Percentiles rank a stretch among this genome's conserved stretches.
phyloP scores from a whole-genome alignment of 1,284 basidiomycete genomes.

The Ustilago lituana region DNA sequence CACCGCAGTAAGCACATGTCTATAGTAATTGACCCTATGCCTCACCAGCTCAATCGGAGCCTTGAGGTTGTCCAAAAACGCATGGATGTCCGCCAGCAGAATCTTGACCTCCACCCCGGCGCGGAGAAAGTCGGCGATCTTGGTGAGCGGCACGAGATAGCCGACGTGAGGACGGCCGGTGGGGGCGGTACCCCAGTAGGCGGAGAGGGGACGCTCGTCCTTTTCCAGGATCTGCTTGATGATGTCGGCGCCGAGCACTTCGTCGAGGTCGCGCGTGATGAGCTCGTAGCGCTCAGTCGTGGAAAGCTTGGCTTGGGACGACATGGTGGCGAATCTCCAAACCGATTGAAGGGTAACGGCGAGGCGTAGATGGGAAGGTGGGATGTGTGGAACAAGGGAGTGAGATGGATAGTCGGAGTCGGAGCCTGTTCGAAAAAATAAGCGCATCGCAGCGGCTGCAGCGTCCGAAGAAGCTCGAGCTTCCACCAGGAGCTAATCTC shows the following conservation, averaged over 20 bases:
- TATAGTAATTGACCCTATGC: constrained; percentile 90
- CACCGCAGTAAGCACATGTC: constrained; percentile 81
- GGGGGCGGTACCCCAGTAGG: constrained; percentile 81
- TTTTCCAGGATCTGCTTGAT: constrained; percentile 85
- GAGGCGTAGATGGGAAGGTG: no score
- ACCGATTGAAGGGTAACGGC: no score
- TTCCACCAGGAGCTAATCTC: not conserved
- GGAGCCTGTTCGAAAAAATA: no score
- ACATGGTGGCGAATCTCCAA: constrained; percentile 18
- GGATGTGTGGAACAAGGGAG: no score
- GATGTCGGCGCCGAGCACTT: constrained; percentile 85
- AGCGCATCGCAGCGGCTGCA: no score
- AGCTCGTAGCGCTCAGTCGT: constrained; percentile 79
- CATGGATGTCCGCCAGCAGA: constrained; percentile 92
- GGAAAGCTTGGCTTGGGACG: constrained; percentile 40
- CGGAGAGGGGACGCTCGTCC: constrained; percentile 50
- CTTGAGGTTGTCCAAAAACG: constrained; percentile 97
- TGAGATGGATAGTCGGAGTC: not conserved
- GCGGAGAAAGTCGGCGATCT: constrained; percentile 94
- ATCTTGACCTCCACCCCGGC: constrained; percentile 93
- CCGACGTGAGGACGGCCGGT: constrained; percentile 94
- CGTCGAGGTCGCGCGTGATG: constrained; percentile 86
- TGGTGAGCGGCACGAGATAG: constrained; percentile 93
- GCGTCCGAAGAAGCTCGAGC: constrained; percentile 13
- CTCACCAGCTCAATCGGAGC: constrained; percentile 93